Evolutionary conservation across 495 filamentous ascomycete species (phyloP), one percentile per base, ranked within the genome.

Genomic region (Talaromyces borbonicus): DNA sequence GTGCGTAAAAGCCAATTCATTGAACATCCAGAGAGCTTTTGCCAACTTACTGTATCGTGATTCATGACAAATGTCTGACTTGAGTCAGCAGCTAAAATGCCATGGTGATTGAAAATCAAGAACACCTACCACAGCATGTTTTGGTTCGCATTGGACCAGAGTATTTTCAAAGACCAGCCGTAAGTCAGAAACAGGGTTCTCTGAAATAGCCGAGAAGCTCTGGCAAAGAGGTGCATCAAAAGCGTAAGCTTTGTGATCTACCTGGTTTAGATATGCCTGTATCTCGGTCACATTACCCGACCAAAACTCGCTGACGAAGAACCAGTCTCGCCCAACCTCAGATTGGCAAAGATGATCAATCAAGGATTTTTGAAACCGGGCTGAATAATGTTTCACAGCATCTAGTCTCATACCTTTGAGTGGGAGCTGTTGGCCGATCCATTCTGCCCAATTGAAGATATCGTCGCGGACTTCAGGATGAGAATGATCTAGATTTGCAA

Each of bases 251-350:
- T 71, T 67, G 40, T 80, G 65, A 31, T 74, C 56, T 65, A 84
- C 76, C 27, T 68, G 61, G 16, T 80, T 69, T 24, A 87, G 62
- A 53, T 81, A 87, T 4, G 65, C 57, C 0, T 64, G 52, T 48
- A 87, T 69, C 24, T 68, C 63, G 11, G 71, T 53, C 1, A 73
- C 55, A 48, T 81, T 72, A 18, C 74, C 78, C 43, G 73, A 72
- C 84, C 83, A 88, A 55, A 80, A 86, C 53, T 88, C 85, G 22
- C 80, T 83, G 7, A 90, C 81, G 15, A 84, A 65, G 53, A 85
- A 85, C 61, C 75, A 79, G 7, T 77, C 64, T 0, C 61, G 51
- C 29, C 71, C 60, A 0, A 60, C 53, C 11, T n/a, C n/a, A n/a
- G n/a, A n/a, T n/a, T 65, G 51, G 19, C 79, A 67, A 23, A 87